Evolutionary conservation across 2,329 filamentous ascomycete species (phyloP), one percentile per base, ranked within the genome.

Genomic region (Cercospora janseana): DNA sequence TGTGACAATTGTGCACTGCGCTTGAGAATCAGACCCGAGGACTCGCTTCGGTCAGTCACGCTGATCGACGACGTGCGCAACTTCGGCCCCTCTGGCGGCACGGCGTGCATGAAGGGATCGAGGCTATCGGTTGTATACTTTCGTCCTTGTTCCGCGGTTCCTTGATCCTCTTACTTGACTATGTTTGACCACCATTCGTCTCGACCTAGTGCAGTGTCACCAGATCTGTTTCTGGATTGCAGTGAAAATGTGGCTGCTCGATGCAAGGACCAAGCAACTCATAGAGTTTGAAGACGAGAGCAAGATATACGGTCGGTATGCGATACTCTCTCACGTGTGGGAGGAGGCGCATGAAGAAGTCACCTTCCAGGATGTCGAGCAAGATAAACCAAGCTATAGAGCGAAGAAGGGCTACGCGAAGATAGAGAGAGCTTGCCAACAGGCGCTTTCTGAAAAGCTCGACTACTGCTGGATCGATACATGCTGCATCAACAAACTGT

Each of bases 401-500:
- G 34, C 46, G 29, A 60, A 60, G 49, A 16, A 38, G 7, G 60
- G 60, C 2, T 62, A 54, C 27, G 46, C 35, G 6, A 63, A 63
- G 42, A 57, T 63, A 43, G 41, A 52, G n/a, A 40, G 50, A 18
- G 41, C 52, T 5, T 60, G 58, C 31, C 43, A 29, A 16, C 57
- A 52, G 28, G 61, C 61, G 1, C 21, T 46, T 7, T 46, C 51
- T 3, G 65, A 70, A 40, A 60, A 58, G 6, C 46, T 65, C 4
- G 51, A 53, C 4, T 70, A 67, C 31, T 54, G 62, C n/a, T 72
- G 70, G 69, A 58, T 69, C 4, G 70, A 72, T 54, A 71, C 68
- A 1, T 69, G 66, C 55, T 72, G 69, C 45, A 71, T 72, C 48
- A 65, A 70, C 52, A 70, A 70, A 51, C 53, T 52, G 1, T 67